Evolutionary conservation across 2,329 filamentous ascomycete genomes (phyloP).

Genomic region (Pleoardoris graminearum): DNA sequence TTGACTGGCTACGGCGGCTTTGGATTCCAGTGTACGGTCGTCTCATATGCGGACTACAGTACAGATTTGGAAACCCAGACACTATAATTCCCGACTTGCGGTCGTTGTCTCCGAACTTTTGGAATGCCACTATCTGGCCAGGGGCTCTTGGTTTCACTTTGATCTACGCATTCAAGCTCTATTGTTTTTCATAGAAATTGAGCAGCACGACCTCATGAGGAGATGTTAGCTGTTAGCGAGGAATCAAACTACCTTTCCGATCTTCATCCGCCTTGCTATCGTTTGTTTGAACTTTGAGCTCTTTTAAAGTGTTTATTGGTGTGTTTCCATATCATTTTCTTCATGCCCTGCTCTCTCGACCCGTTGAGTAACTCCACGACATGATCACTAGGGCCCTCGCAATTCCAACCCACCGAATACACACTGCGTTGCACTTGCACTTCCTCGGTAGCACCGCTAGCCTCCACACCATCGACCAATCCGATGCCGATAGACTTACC

Average conservation of each 20-base stretch:
- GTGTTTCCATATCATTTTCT: conserved; percentile 4
- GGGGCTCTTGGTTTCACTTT: no score
- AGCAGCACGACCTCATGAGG: neutral
- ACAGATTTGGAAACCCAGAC: no score
- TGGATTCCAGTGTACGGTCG: neutral
- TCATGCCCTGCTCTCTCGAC: conserved; percentile 1
- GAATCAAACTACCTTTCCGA: neutral
- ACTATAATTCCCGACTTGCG: no score
- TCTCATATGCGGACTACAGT: no score
- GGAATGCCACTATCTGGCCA: no score
- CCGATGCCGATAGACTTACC: neutral
- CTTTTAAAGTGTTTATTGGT: neutral
- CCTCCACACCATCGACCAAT: neutral
- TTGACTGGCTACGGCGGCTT: neutral
- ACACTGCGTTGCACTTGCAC: conserved; percentile 19
- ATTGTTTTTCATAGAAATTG: neutral
- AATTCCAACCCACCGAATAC: conserved; percentile 30
- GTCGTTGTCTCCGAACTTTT: no score
- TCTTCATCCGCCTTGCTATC: neutral
- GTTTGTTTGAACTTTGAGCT: neutral
- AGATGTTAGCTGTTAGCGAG: neutral
- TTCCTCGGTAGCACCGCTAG: neutral
- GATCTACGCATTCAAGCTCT: no score
- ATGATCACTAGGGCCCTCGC: neutral
- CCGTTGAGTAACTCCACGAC: neutral